phyloP scores from a whole-genome alignment of 176 grass and related monocot genomes.

The Hordeum marinum region DNA sequence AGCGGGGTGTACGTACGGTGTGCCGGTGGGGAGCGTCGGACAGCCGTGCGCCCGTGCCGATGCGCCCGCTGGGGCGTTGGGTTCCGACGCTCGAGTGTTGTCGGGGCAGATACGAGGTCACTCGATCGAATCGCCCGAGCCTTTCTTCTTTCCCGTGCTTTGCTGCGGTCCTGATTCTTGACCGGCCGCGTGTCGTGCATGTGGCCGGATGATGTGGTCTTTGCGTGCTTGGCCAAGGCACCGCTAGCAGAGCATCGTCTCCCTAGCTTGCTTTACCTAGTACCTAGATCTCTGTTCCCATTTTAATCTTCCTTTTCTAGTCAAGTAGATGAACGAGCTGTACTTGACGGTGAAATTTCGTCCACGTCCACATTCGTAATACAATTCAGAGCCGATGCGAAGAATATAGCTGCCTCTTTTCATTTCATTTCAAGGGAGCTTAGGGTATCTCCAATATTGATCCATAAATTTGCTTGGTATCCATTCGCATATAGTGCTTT shows the following conservation, averaged over 20 bases:
- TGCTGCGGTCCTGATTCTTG: constrained; percentile 19
- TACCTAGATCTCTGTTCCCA: background rate
- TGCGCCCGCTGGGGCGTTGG: background rate
- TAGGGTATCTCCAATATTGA: no score
- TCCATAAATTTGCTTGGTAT: no score
- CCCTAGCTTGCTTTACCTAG: background rate
- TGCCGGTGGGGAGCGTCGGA: no score
- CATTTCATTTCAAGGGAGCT: no score
- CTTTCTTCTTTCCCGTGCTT: background rate
- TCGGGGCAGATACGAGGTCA: background rate
- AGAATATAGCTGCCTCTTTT: no score
- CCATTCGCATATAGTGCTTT: no score
- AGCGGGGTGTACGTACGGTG: no score
- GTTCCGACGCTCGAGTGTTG: background rate
- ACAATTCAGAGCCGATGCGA: no score
- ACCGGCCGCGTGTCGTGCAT: background rate
- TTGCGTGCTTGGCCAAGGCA: background rate
- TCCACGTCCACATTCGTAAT: no score
- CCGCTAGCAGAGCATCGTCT: background rate
- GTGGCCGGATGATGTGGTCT: constrained; percentile 15
- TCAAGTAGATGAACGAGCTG: no score
- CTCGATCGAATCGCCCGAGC: background rate
- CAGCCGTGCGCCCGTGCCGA: background rate
- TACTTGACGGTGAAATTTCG: no score
- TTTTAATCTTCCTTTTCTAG: background rate